phyloP scores from a whole-genome alignment of 176 grass and related monocot species.

The Tuctoria greenei region DNA sequence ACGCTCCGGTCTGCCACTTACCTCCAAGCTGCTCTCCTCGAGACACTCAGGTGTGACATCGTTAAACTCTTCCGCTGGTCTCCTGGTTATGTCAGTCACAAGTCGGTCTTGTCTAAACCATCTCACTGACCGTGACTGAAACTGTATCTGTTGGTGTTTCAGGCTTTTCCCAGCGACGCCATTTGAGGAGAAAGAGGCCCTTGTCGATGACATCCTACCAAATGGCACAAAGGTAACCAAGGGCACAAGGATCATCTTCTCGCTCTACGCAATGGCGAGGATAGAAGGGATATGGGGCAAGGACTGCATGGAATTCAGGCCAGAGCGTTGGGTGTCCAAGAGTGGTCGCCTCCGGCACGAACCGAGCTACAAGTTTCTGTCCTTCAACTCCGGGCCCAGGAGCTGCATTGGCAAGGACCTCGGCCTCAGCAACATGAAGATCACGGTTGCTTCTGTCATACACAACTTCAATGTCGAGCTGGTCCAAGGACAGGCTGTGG shows the following conservation, averaged over 20 bases:
- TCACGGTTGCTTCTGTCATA: conserved; percentile 47
- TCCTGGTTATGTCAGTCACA: not conserved
- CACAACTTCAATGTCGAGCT: conserved; percentile 61
- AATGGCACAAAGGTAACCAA: conserved; percentile 48
- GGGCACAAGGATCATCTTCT: conserved; percentile 55
- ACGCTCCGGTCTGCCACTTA: conserved; percentile 41
- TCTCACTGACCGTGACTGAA: not conserved
- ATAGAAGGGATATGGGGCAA: conserved; percentile 66
- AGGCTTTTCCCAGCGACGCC: conserved; percentile 57
- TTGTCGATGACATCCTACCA: conserved; percentile 42
- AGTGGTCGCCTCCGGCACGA: conserved; percentile 44
- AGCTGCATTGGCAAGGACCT: conserved; percentile 63
- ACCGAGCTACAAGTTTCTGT: conserved; percentile 54
- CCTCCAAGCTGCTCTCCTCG: conserved; percentile 55
- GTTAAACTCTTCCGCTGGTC: not conserved
- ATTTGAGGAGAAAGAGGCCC: conserved; percentile 57
- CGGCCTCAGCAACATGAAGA: conserved; percentile 54
- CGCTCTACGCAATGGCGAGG: conserved; percentile 55
- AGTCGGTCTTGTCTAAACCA: not conserved
- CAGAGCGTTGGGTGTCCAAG: conserved; percentile 58
- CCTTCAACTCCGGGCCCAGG: conserved; percentile 51
- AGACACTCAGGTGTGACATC: conserved; percentile 49
- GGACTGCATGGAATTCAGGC: conserved; percentile 48
- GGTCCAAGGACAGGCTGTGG: conserved; percentile 35
- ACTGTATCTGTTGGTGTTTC: not conserved